These are phyloP conservation scores for Yamadazyma nakazawae DNA, from an alignment of 805 yeast genomes.

Conservation along the genomic window DNA sequence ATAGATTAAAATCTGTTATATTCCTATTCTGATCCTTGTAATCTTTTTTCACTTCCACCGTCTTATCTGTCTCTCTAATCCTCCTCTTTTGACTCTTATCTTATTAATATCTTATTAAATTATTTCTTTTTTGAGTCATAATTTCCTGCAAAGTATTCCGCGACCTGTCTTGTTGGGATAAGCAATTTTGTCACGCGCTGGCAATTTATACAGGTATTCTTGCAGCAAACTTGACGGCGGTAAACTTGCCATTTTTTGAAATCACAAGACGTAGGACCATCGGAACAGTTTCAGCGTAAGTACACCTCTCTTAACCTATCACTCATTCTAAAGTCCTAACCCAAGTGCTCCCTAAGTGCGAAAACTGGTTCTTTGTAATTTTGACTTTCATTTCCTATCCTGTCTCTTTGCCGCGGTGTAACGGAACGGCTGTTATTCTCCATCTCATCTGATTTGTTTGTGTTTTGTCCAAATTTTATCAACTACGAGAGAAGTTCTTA, in stretches of 20 bases:
- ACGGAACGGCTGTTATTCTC: constrained; percentile 3
- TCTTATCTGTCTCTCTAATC: not conserved
- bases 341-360: no score
- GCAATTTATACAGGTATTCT: not conserved
- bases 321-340: no score
- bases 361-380: not conserved
- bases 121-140: not conserved
- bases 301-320: no score
- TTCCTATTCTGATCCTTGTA: no score
- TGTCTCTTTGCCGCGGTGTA: not conserved
- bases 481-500: no score
- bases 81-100: not conserved
- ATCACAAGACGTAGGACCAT: no score
- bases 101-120: not conserved
- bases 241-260: no score
- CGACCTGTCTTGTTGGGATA: not conserved
- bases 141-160: not conserved
- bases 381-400: not conserved
- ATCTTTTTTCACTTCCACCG: no score
- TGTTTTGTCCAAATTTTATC: not conserved
- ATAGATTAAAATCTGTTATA: not conserved
- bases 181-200: not conserved
- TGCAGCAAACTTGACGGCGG: no score
- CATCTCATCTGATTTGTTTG: constrained; percentile 1
- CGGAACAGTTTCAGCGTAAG: no score